Evolutionary conservation across 2,329 filamentous ascomycete genomes (phyloP), one percentile per base, ranked within the genome.

Genomic region (Paecilomyces sp.): DNA sequence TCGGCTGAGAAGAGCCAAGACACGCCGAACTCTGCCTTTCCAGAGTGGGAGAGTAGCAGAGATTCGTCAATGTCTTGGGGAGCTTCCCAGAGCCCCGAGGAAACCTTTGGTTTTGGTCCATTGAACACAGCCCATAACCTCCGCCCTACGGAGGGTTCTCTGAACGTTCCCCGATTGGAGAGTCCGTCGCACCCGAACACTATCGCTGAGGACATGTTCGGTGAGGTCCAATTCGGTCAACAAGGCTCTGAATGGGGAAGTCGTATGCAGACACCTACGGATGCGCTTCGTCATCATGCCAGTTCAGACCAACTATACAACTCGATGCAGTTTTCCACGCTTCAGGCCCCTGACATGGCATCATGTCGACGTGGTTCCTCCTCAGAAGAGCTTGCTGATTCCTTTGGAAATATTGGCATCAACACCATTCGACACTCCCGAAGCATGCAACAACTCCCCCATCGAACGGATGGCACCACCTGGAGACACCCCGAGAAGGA

Each of bases 401-500:
- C 69, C 3, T 57, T 76, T 18, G 68, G 71, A 51, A 71, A 70
- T 3, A 73, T 76, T 63, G 74, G 74, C 12, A 75, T 76, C 55
- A 67, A 70, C 56, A 66, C 67, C 4, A 62, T 64, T 3, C 65
- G 62, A 31, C 61, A 69, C 8, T 59, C 63, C 54, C 63, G 62
- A 41, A 64, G 58, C 25, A 58, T 70, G 59, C 65, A 65, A 22
- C 70, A 69, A 36, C 64, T 74, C 55, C 60, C 65, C 8, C 67
- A 65, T 33, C 65, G 65, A 47, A 63, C 64, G 3, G 70, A 69
- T 22, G 63, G 62, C 24, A 57, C 65, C 24, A 68, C 68, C 13
- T 75, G 73, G 73, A 72, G 72, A 58, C 69, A 71, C 54, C 62
- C 72, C 33, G 72, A 74, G 51, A 77, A 76, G 59, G 73, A 77